phyloP scores from a whole-genome alignment of 208 protist genomes.

The Crithidia thermophila region DNA sequence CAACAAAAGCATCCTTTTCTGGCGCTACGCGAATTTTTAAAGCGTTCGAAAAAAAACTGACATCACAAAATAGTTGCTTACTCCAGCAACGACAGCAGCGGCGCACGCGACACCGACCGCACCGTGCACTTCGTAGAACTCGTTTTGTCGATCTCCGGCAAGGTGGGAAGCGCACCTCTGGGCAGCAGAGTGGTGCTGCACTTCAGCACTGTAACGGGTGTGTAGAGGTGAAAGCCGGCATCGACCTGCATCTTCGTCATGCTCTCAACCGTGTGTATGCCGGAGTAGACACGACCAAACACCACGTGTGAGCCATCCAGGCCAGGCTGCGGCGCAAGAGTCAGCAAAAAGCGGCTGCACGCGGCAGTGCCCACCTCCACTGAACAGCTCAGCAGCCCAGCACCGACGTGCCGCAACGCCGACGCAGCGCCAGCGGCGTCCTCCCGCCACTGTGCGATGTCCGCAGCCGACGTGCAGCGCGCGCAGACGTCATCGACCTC shows the following conservation, averaged over 20 bases:
- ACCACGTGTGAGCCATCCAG: slow-evolving; percentile 53
- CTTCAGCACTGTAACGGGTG: slow-evolving; percentile 36
- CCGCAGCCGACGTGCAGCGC: background rate
- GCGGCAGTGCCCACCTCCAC: slow-evolving; percentile 19
- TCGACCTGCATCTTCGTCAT: slow-evolving; percentile 42
- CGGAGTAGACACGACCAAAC: slow-evolving; percentile 64
- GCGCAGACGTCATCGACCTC: slow-evolving; percentile 8
- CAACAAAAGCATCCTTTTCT: too few relatives aligned
- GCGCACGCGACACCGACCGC: background rate
- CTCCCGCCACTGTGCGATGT: background rate
- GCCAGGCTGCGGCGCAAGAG: slow-evolving; percentile 54
- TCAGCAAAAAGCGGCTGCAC: slow-evolving; percentile 46
- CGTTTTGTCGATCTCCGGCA: too few relatives aligned
- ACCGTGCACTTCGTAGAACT: background rate
- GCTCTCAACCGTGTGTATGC: slow-evolving; percentile 42
- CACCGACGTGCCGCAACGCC: slow-evolving; percentile 51
- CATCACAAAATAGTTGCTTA: too few relatives aligned
- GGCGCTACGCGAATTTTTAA: too few relatives aligned
- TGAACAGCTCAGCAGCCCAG: slow-evolving; percentile 49
- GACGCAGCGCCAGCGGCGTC: too few relatives aligned
- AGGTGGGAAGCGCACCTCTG: background rate
- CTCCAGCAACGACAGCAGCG: slow-evolving; percentile 1
- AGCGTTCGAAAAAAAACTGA: too few relatives aligned
- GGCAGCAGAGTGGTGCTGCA: slow-evolving; percentile 25
- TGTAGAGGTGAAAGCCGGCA: slow-evolving; percentile 37